Evolutionary conservation across 495 filamentous ascomycete genomes (phyloP), one percentile per base, ranked within the genome.

Genomic region (Hypoxylon lienhwacheense): DNA sequence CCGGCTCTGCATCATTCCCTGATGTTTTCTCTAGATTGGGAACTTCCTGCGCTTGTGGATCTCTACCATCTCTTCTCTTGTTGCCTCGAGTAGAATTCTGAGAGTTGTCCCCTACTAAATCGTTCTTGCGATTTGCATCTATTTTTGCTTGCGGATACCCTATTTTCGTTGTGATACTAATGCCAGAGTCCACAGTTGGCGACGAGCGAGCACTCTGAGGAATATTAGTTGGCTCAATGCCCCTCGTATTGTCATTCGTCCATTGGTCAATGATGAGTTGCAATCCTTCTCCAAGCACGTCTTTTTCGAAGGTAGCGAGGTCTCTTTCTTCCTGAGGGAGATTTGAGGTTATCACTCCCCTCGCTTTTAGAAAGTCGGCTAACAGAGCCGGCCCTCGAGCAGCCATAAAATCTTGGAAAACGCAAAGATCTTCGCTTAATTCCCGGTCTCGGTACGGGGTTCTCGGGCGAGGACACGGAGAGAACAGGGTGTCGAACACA

Each of bases 401-500:
- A 11, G 34, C 17, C 34, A 60, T 45, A 19, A 66, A 60, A n/a
- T 60, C 54, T 7, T 60, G 59, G 33, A 63, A 66, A 44, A 43
- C 35, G n/a, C 41, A 49, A 37, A 63, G 20, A 32, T 66, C 55
- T n/a, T 63, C 54, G 4, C 55, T 49, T 4, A 63, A 17, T 7
- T 53, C 59, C 21, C 47, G 54, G 28, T 63, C 55, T 14, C 61
- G 47, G 28, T 66, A 68, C 0, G 65, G 65, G 11, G 63, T 63
- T 4, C 24, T 46, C 12, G 65, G 65, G 8, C 46, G 59, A 8
- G 52, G 47, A 8, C 54, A 55, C 7, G 47, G 49, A 10, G 33
- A 48, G 21, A 68, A 68, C 21, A 68, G 53, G 4, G 45, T 62
- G 36, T 68, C 59, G 12, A 61, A 68, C 14, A 68, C 58, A 7